Evolutionary conservation across 306 rosid species (phyloP), one percentile per base, ranked within the genome.

Genomic region (Quercus engelmannii): DNA sequence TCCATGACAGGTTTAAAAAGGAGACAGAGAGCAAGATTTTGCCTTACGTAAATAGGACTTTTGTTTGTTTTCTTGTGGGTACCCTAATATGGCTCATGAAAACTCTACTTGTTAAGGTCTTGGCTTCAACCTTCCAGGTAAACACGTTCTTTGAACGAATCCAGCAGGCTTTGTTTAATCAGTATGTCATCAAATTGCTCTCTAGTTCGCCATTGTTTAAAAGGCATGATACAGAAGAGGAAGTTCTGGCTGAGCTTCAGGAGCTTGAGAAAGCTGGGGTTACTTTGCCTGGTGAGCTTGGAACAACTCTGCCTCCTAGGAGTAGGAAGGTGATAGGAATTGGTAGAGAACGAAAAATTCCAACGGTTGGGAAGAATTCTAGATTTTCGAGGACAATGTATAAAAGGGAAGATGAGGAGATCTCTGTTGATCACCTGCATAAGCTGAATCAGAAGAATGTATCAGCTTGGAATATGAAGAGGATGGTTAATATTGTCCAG

Each of bases 391-490:
- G 59, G 49, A 31, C 31, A 0, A 33, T 19, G 14, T 61, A 76
- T 74, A 63, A 35, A n/a, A 80, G 56, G 23, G 70, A 74, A 76
- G 86, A 80, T 62, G 67, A 83, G 72, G 76, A 77, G 51, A 85
- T 86, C 80, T 28, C 82, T 18, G 78, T 82, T 41, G 74, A 82
- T 12, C 81, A 75, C 55, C 73, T 86, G 77, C 59, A 77, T 7
- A 83, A 80, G 78, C 79, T 83, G 68, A 81, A 74, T 73, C 81
- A 75, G 71, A 80, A 78, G 71, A 86, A 83, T 75, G 77, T 86
- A 9, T 86, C 89, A 7, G 87, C 87, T 75, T 86, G 87, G 87
- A 83, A 63, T 78, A 83, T 86, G 89, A 75, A 76, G 79, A 77
- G 59, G 69, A 80, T 86, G 89, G 17, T 80, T 14, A n/a, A 78